Conservation (phyloP, 345 rosid genomes). For the Dovyalis caffra region DNA sequence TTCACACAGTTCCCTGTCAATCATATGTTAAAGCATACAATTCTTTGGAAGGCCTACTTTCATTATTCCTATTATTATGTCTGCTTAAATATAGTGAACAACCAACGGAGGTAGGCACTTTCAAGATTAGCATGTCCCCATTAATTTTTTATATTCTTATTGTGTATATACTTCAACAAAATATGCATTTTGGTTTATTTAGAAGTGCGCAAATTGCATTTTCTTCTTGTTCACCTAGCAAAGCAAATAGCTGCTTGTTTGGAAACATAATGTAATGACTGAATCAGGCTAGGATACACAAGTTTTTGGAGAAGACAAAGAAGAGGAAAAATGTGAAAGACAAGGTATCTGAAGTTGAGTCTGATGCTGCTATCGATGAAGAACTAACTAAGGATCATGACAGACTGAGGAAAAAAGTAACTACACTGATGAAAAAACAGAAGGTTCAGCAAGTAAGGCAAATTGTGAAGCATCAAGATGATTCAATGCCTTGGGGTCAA, state of each 20-base stretch:
- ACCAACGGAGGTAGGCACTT: background rate
- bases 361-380: slow-evolving; percentile 35
- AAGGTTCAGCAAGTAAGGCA: slow-evolving; percentile 56
- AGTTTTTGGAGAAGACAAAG: slow-evolving; percentile 69
- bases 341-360: slow-evolving; percentile 26
- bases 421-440: slow-evolving; percentile 59
- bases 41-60: background rate
- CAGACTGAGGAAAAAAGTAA: slow-evolving; percentile 58
- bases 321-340: slow-evolving; percentile 40
- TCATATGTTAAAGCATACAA: background rate
- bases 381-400: slow-evolving; percentile 44
- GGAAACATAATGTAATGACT: background rate
- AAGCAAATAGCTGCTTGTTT: background rate
- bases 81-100: background rate
- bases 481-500: slow-evolving; percentile 84
- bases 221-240: background rate
- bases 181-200: background rate
- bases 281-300: slow-evolving; percentile 69
- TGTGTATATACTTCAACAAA: background rate
- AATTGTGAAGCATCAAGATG: slow-evolving; percentile 57
- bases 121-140: background rate
- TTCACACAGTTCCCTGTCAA: background rate
- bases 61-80: background rate
- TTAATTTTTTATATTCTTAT: background rate
- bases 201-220: background rate